These are phyloP conservation scores for Pseudonitzschia delicatissima DNA, from an alignment of 108 stramenopile species.

Conservation along the genomic window DNA sequence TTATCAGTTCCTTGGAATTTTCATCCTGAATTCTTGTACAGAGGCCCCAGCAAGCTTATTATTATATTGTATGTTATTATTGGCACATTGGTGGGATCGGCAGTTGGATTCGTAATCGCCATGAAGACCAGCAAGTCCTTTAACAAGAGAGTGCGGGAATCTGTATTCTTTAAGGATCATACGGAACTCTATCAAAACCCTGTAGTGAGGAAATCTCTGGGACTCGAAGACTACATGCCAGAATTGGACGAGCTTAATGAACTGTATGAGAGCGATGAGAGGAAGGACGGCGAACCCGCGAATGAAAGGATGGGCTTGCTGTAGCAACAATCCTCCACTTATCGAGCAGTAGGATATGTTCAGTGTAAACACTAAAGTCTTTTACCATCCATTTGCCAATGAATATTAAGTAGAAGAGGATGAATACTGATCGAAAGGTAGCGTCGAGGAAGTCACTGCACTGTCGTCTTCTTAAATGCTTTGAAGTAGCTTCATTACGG, in stretches of 20 bases:
- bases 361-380: too few species aligned
- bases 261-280: background rate
- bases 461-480: too few species aligned
- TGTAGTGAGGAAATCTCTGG: constrained; percentile 35
- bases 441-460: too few species aligned
- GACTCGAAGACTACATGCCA: background rate
- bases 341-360: too few species aligned
- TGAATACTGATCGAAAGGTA: too few species aligned
- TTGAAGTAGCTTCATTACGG: too few species aligned
- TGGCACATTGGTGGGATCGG: constrained; percentile 43
- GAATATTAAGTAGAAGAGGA: too few species aligned
- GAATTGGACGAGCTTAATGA: background rate
- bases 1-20: constrained; percentile 36
- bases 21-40: constrained; percentile 26
- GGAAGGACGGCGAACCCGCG: background rate
- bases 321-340: too few species aligned
- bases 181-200: constrained; percentile 12
- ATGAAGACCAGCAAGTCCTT: constrained; percentile 59
- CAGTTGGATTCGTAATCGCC: constrained; percentile 60
- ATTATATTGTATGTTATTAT: constrained; percentile 32
- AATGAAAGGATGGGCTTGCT: too few species aligned
- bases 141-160: constrained; percentile 42
- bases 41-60: constrained; percentile 18
- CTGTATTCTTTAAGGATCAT: constrained; percentile 28
- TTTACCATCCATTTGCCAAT: too few species aligned